Conservation (phyloP, 768 basidiomycete genomes). For the Hebeloma cylindrosporum region DNA sequence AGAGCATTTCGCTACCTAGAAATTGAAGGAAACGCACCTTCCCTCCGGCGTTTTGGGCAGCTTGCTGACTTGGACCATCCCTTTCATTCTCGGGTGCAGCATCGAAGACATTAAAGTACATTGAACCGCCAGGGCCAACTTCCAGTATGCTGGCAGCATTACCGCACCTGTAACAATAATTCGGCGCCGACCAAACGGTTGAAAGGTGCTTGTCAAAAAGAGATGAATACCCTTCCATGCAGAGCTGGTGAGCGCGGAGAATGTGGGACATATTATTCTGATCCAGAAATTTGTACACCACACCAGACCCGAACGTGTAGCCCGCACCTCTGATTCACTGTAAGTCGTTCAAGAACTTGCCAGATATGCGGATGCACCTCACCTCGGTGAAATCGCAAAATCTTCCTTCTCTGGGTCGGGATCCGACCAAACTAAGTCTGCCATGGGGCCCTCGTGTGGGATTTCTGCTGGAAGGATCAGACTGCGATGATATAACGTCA, state of each 20-base stretch:
- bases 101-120: constrained; percentile 98
- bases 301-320: constrained; percentile 97
- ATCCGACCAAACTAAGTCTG: constrained; percentile 99
- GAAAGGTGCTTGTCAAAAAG: constrained; percentile 93
- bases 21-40: constrained; percentile 47
- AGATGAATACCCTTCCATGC: constrained; percentile 99
- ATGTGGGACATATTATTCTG: constrained; percentile 97
- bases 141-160: constrained; percentile 97
- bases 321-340: constrained; percentile 78
- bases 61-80: constrained; percentile 83
- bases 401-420: constrained; percentile 99
- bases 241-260: constrained; percentile 95
- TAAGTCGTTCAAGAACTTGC: constrained; percentile 20
- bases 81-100: constrained; percentile 98
- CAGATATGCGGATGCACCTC: constrained; percentile 26
- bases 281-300: constrained; percentile 96
- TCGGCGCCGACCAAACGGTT: constrained; percentile 98
- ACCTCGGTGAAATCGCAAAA: constrained; percentile 98
- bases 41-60: constrained; percentile 64
- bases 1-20: background rate
- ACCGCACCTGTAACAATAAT: constrained; percentile 98
- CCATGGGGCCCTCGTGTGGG: constrained; percentile 99
- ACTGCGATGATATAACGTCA: constrained; percentile 18
- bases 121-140: constrained; percentile 82
- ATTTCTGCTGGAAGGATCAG: constrained; percentile 65